These are phyloP conservation scores for Boletus reticuloceps DNA, from an alignment of 768 basidiomycete genomes.

Conservation along the genomic window DNA sequence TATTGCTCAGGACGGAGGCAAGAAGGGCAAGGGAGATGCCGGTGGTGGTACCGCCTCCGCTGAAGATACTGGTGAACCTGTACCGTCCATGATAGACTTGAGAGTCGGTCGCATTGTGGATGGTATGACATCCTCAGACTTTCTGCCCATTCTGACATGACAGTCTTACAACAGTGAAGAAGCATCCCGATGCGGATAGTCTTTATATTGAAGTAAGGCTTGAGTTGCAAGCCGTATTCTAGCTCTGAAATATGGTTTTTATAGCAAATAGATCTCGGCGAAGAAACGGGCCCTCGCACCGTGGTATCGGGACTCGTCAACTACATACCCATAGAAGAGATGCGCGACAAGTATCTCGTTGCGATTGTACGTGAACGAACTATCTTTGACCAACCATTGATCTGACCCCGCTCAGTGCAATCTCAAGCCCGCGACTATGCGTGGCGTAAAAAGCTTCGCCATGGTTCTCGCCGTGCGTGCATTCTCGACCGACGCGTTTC, in stretches of 20 bases:
- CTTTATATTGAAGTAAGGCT: constrained; percentile 85
- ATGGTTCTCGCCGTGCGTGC: constrained; percentile 89
- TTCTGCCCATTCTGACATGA: constrained; percentile 11
- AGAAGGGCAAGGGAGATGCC: constrained; percentile 41
- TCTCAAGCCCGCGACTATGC: constrained; percentile 94
- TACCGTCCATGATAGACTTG: constrained; percentile 96
- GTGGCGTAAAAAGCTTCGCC: constrained; percentile 95
- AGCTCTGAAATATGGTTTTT: not conserved
- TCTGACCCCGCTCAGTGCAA: constrained; percentile 58
- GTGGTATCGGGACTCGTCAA: constrained; percentile 97
- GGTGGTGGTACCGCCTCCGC: constrained; percentile 33
- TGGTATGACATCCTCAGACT: constrained; percentile 46
- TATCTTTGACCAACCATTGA: not conserved
- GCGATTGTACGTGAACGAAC: constrained; percentile 59
- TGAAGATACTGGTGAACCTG: constrained; percentile 75
- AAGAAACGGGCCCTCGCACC: constrained; percentile 91
- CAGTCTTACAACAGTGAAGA: constrained; percentile 59
- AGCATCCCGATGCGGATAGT: constrained; percentile 96
- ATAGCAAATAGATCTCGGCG: constrained; percentile 94
- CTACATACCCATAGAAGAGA: constrained; percentile 93
- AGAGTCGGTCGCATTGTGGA: constrained; percentile 92
- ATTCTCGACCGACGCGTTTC: not conserved
- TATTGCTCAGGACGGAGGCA: constrained; percentile 26
- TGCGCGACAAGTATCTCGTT: constrained; percentile 79
- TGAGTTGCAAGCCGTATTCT: not conserved